A percentile compares a stretch with the other conserved stretches of the same genome.
Conservation (phyloP, 108 stramenopile genomes). For the Stephanodiscus triporus region DNA sequence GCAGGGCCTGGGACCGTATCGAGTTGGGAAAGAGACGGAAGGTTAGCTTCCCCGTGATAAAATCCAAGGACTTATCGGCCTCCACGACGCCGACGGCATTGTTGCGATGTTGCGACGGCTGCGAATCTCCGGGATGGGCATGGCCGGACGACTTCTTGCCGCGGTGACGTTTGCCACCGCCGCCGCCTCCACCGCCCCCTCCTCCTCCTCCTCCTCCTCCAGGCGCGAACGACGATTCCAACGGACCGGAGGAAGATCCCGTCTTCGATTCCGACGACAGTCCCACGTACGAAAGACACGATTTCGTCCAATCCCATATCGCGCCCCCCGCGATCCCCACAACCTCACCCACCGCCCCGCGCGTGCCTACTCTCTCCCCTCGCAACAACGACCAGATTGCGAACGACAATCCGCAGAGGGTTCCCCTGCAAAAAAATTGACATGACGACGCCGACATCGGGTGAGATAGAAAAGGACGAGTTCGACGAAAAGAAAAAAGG, state of each 20-base stretch:
- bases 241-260: constrained; percentile 5
- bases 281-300: constrained; percentile 22
- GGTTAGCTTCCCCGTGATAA: constrained; percentile 18
- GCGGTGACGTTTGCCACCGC: constrained; percentile 7
- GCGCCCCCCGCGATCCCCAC: constrained; percentile 16
- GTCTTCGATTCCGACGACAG: background rate
- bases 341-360: constrained; percentile 16
- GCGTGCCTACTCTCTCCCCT: constrained; percentile 21
- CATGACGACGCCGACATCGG: too few relatives aligned
- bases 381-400: constrained; percentile 33
- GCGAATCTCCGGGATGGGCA: constrained; percentile 15
- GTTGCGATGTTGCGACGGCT: constrained; percentile 10
- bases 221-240: constrained; percentile 7
- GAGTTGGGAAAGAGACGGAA: constrained; percentile 33
- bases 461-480: constrained; percentile 6
- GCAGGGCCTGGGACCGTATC: constrained; percentile 38
- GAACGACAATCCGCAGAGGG: constrained; percentile 33
- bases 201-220: constrained; percentile 1
- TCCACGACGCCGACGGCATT: background rate
- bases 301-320: constrained; percentile 27
- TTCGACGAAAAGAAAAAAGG: constrained; percentile 3
- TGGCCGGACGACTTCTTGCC: constrained; percentile 9
- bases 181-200: constrained; percentile 9
- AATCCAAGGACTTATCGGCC: constrained; percentile 9
- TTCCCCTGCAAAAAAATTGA: constrained; percentile 27